Conservation (phyloP, 768 basidiomycete genomes). For the Rhodotorula babjevae region DNA sequence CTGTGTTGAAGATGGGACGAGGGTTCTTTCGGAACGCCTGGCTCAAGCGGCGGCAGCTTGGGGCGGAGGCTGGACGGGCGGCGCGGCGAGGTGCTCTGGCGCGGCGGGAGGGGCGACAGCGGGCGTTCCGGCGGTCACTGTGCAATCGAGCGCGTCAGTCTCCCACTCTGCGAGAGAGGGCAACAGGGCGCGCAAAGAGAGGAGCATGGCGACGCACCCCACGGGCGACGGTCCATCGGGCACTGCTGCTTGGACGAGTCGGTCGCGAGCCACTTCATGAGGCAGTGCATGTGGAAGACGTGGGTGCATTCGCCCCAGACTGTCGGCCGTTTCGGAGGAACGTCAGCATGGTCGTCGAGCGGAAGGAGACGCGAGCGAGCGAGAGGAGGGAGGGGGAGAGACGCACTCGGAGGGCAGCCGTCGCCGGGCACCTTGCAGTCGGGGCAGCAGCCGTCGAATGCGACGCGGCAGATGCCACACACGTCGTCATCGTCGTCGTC, state of each 20-base stretch:
- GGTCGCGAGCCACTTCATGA: constrained; percentile 92
- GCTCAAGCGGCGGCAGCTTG: too few relatives aligned
- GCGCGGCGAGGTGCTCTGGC: neutral
- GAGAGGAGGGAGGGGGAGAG: neutral
- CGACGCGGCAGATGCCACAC: constrained; percentile 83
- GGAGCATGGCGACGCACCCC: constrained; percentile 50
- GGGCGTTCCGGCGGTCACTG: constrained; percentile 14
- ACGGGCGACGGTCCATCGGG: constrained; percentile 93
- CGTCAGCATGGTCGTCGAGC: neutral
- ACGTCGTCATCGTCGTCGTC: constrained; percentile 56
- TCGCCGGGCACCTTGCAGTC: constrained; percentile 95
- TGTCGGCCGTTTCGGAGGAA: constrained; percentile 45
- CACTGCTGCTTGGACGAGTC: constrained; percentile 83
- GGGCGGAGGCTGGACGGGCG: neutral
- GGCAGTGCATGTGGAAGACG: constrained; percentile 97
- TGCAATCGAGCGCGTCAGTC: neutral
- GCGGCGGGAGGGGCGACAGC: neutral
- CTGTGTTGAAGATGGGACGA: too few relatives aligned
- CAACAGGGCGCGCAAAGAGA: too few relatives aligned
- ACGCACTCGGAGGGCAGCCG: constrained; percentile 82
- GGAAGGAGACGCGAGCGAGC: neutral
- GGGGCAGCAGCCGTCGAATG: constrained; percentile 92
- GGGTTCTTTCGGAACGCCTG: too few relatives aligned
- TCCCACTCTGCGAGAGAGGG: too few relatives aligned
- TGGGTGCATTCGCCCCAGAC: constrained; percentile 98